Evolutionary conservation across 768 basidiomycete species (phyloP).

Genomic region (Lactifluus rugatus): DNA sequence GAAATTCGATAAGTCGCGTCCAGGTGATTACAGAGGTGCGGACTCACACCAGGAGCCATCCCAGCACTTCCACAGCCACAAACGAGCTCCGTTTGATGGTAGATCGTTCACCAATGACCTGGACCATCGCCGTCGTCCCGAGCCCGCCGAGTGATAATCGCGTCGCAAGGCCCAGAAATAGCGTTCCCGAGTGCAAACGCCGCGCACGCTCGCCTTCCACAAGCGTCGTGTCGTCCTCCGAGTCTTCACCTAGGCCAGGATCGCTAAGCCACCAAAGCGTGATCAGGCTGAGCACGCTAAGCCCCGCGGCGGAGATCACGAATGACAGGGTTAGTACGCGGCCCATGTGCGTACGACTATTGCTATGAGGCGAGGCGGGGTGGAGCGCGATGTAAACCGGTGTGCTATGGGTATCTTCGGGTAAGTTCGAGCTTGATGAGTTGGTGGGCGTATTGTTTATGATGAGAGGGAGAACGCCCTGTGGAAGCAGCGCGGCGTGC

Average conservation of each 20-base stretch:
- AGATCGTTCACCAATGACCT: not conserved
- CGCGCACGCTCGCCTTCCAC: not conserved
- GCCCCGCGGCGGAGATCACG: not conserved
- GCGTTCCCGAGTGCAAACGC: not conserved
- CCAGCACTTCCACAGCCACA: constrained; percentile 13
- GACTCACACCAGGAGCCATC: constrained; percentile 18
- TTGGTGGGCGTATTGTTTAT: not conserved
- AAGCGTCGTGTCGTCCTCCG: constrained; percentile 8
- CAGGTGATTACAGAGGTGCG: not conserved
- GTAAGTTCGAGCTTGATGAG: not conserved
- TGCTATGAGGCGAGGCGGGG: not conserved
- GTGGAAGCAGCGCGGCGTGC: not conserved
- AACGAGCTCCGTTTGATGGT: constrained; percentile 8
- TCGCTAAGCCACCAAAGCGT: constrained; percentile 5
- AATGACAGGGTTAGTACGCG: constrained; percentile 12
- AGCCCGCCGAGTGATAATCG: constrained; percentile 10
- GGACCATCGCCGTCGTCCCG: constrained; percentile 15
- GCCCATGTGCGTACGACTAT: not conserved
- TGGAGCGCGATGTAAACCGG: constrained; percentile 2
- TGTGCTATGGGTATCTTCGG: not conserved
- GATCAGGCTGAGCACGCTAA: constrained; percentile 11
- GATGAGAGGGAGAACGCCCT: not conserved
- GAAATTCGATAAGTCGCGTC: not conserved
- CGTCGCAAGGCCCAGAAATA: constrained; percentile 2
- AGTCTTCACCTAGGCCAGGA: not conserved